Evolutionary conservation across 179 eudicot genomes (phyloP).

Genomic region (Beta lomatogona): DNA sequence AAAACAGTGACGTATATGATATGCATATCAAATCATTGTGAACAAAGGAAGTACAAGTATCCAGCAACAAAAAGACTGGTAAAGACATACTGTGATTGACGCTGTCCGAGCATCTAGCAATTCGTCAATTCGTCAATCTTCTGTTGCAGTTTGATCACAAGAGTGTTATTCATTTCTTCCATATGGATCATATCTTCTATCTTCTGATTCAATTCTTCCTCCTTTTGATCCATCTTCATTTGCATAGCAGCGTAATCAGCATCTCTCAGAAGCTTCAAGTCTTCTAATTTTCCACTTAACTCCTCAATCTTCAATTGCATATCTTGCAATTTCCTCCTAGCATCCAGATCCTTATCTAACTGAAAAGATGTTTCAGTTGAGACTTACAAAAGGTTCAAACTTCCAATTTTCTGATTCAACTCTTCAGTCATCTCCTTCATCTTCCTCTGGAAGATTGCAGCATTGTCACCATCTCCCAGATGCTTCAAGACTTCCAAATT

Average conservation of each 20-base stretch:
- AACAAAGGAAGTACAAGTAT: no score
- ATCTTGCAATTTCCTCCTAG: neutral
- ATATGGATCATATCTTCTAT: constrained; percentile 46
- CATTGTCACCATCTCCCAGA: constrained; percentile 72
- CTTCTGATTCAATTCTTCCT: constrained; percentile 31
- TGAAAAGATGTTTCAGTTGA: neutral
- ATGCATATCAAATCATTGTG: no score
- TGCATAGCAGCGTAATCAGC: neutral
- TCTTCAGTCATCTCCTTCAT: constrained; percentile 50
- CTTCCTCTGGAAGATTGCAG: constrained; percentile 50
- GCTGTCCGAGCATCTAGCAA: constrained; percentile 74
- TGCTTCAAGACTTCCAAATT: constrained; percentile 77
- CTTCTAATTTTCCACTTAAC: no score
- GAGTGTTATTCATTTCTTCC: constrained; percentile 57
- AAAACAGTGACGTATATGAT: no score
- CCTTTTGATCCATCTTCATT: neutral
- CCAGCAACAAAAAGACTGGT: no score
- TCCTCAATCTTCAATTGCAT: no score
- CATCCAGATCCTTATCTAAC: neutral
- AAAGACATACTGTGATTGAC: constrained; percentile 54
- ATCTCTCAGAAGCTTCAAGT: neutral
- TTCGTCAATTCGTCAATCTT: constrained; percentile 83
- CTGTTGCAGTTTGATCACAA: constrained; percentile 56
- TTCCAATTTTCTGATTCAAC: constrained; percentile 19
- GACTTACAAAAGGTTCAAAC: neutral